Conservation (phyloP, 2,329 filamentous ascomycete genomes). For the Arthroderma sp. region DNA sequence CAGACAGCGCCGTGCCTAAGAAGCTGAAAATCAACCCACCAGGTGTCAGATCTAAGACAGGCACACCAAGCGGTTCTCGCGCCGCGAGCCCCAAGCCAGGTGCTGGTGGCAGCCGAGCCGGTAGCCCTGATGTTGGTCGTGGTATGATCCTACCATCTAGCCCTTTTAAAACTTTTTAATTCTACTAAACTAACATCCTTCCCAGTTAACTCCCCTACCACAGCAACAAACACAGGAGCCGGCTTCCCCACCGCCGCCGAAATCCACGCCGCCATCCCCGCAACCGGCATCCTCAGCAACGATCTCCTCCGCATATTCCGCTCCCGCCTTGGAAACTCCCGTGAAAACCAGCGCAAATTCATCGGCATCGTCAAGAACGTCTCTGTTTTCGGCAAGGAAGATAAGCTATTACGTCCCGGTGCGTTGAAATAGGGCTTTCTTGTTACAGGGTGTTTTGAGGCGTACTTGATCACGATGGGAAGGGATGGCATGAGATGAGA, state of each 20-base stretch:
- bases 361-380: constrained; percentile 34
- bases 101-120: constrained; percentile 24
- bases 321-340: constrained; percentile 28
- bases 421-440: constrained; percentile 12
- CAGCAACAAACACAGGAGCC: constrained; percentile 1
- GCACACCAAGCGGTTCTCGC: constrained; percentile 37
- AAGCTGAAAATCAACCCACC: constrained; percentile 38
- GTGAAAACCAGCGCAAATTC: constrained; percentile 29
- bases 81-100: constrained; percentile 32
- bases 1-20: constrained; percentile 31
- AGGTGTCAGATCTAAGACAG: constrained; percentile 22
- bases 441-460: too few species aligned
- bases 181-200: not conserved
- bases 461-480: too few species aligned
- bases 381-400: constrained; percentile 31
- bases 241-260: constrained; percentile 33
- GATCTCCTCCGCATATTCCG: constrained; percentile 33
- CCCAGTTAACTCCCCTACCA: constrained; percentile 4
- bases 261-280: constrained; percentile 34
- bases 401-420: constrained; percentile 28
- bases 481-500: too few species aligned
- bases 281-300: constrained; percentile 31
- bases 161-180: not conserved
- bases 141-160: constrained; percentile 3
- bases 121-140: constrained; percentile 24